phyloP scores from a whole-genome alignment of 1,284 basidiomycete genomes.

The Malassezia yamatoensis region DNA sequence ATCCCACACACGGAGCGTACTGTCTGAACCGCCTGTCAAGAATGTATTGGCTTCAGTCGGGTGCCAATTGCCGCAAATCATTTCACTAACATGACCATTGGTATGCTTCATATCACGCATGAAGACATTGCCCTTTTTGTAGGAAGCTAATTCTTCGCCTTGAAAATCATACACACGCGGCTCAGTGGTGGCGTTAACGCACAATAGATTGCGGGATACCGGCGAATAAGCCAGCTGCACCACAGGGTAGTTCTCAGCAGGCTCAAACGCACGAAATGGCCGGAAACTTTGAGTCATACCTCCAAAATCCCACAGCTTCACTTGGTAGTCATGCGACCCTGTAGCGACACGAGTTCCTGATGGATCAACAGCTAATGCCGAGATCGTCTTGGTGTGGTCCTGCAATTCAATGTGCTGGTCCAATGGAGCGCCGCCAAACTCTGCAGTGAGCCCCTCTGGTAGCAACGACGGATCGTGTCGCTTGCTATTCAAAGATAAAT shows the following conservation, averaged over 20 bases:
- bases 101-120: conserved; percentile 98
- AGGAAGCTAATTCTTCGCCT: conserved; percentile 25
- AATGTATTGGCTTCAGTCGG: conserved; percentile 71
- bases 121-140: conserved; percentile 90
- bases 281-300: conserved; percentile 78
- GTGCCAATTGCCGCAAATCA: conserved; percentile 83
- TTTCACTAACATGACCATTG: conserved; percentile 80
- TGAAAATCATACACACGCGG: conserved; percentile 67
- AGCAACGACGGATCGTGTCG: conserved; percentile 9
- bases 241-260: conserved; percentile 66
- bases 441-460: neutral
- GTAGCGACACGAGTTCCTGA: conserved; percentile 82
- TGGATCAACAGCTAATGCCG: conserved; percentile 79
- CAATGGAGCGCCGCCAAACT: conserved; percentile 41
- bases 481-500: neutral
- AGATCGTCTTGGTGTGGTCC: conserved; percentile 84
- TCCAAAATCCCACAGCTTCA: conserved; percentile 98
- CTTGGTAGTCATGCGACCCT: conserved; percentile 90
- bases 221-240: conserved; percentile 30
- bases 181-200: conserved; percentile 72
- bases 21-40: conserved; percentile 86
- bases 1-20: conserved; percentile 95
- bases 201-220: conserved; percentile 21
- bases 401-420: conserved; percentile 75
- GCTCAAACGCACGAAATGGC: conserved; percentile 92